Percentiles rank a stretch among this genome's conserved stretches.
These are phyloP conservation scores for Botrytis elliptica DNA, from an alignment of 2,329 filamentous ascomycete genomes.

Conservation along the genomic window DNA sequence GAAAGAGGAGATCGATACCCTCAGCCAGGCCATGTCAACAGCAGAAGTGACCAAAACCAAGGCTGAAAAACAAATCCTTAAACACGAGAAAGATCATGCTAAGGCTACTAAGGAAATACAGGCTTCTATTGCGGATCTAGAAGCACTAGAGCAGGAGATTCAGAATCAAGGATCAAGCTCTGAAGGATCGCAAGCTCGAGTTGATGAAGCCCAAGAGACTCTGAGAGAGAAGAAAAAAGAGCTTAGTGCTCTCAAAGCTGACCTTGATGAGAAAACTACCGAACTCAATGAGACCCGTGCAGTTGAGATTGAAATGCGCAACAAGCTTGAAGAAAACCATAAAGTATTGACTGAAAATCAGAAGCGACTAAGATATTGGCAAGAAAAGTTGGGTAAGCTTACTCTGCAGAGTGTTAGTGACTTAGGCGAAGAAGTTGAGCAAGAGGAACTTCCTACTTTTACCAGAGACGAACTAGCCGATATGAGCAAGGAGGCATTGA, in stretches of 20 bases:
- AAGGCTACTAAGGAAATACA: constrained; percentile 80
- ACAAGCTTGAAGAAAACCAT: constrained; percentile 94
- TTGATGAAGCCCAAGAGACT: constrained; percentile 78
- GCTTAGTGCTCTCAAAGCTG: constrained; percentile 73
- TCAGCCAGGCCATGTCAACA: constrained; percentile 78
- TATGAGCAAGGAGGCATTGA: constrained; percentile 64
- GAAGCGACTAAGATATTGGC: constrained; percentile 80
- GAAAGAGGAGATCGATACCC: constrained; percentile 78
- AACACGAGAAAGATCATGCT: constrained; percentile 78
- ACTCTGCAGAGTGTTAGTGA: constrained; percentile 77
- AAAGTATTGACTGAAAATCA: constrained; percentile 86
- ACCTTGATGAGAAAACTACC: constrained; percentile 80
- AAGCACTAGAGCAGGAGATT: constrained; percentile 76
- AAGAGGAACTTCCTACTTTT: constrained; percentile 70
- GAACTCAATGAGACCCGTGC: constrained; percentile 88
- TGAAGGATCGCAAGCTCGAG: constrained; percentile 67
- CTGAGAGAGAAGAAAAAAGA: constrained; percentile 78
- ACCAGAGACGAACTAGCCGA: constrained; percentile 68
- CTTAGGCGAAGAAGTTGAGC: constrained; percentile 54
- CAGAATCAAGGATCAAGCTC: constrained; percentile 73
- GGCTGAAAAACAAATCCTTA: constrained; percentile 85
- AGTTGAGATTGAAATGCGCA: constrained; percentile 95
- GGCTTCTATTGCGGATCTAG: constrained; percentile 67
- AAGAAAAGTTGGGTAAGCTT: constrained; percentile 85
- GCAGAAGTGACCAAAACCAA: constrained; percentile 89